phyloP scores from a whole-genome alignment of 202 grass and related monocot species.

The Brachypodium distachyon region DNA sequence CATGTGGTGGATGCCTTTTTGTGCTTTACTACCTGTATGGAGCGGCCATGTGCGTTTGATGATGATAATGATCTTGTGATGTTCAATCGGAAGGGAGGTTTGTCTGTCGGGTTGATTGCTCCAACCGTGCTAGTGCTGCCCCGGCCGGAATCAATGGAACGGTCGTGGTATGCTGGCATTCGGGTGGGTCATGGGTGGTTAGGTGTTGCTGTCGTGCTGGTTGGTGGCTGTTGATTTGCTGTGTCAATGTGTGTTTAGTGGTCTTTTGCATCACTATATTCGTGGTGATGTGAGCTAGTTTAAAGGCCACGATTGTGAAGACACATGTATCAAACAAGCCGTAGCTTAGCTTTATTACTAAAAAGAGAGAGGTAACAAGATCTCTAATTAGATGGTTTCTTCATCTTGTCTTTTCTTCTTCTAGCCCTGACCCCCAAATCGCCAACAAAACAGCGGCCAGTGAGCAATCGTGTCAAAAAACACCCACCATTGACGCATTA shows the following conservation, averaged over 20 bases:
- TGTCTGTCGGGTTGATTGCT: constrained; percentile 6
- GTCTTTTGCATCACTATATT: background rate
- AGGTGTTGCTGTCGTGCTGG: background rate
- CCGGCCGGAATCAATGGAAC: background rate
- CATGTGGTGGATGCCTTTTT: background rate
- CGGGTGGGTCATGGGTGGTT: background rate
- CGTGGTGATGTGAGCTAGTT: background rate
- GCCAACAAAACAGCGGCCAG: too few species aligned
- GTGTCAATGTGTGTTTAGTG: background rate
- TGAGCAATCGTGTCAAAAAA: too few species aligned
- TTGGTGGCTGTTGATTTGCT: background rate
- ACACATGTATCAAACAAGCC: background rate
- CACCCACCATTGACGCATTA: too few species aligned
- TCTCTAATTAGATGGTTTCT: too few species aligned
- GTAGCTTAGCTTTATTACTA: too few species aligned
- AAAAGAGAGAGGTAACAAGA: too few species aligned
- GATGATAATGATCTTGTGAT: background rate
- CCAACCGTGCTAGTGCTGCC: background rate
- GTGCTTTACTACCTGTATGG: constrained; percentile 2
- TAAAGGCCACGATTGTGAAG: background rate
- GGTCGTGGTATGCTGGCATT: background rate
- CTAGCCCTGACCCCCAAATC: too few species aligned
- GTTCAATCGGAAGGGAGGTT: background rate
- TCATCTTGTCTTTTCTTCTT: too few species aligned
- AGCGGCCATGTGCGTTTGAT: background rate